Base-by-base conservation (phyloP, 805 yeast genomes). In the Starmerella vaccinii region DNA sequence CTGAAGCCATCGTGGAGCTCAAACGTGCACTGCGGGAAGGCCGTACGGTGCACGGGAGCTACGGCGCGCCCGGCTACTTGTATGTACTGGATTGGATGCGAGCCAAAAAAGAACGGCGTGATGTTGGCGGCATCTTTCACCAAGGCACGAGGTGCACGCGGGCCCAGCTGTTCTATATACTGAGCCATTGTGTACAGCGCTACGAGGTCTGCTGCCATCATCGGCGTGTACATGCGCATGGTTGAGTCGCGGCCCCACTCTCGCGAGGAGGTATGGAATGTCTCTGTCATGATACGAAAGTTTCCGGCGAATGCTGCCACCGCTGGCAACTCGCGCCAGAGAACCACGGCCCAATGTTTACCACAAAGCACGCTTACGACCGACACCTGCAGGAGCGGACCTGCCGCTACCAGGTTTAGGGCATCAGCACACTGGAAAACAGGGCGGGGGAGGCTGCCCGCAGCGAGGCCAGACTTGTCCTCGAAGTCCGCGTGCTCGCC, bases 41-140 rank as follows among this genome's bases (percentile, higher is more conserved):
- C 12, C n/a, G 26, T 6, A 18, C 33, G 24, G 19, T n/a, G 21
- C 27, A 33, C 26, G 15, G 49, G 46, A 6, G 37, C 29, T 18
- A 37, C 38, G 12, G 46, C 52, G 18, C 24, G 27, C 9, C 52
- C 52, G 13, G 49, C 34, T 2, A 49, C 46, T 13, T 38, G 47
- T 22, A 49, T 38, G 29, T 23, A 45, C 29, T 41, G 48, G 23
- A 49, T n/a, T 4, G 52, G 52, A 19, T 43, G 46, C 32, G 47
- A 29, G 12, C 49, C 43, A 24, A 49, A 49, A 19, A 44, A 49
- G 41, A 32, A 37, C 34, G 49, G 46, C 21, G 38, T 10, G 26
- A 8, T 22, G 19, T 29, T 33, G 8, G 35, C 29, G 3, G 46
- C 46, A 9, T 22, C 16, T 7, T 13, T 26, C 15, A 8, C 34